Percentiles rank a stretch among this genome's conserved stretches.
phyloP scores from a whole-genome alignment of 805 yeast species.

The Candida piceae region DNA sequence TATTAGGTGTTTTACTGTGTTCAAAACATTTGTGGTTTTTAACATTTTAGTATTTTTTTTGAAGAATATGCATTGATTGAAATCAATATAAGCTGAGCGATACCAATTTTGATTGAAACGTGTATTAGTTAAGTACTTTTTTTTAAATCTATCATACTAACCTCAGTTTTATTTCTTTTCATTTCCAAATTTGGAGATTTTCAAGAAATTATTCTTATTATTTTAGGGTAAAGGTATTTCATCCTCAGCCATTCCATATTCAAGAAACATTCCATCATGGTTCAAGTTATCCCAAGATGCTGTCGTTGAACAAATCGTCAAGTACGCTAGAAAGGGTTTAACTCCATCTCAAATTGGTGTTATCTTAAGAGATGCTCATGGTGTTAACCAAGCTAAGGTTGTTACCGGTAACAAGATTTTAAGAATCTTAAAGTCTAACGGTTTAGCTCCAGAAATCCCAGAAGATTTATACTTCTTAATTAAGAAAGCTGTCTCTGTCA shows the following conservation, averaged over 20 bases:
- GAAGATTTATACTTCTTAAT: conserved; percentile 99
- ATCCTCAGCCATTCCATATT: conserved; percentile 98
- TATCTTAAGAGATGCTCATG: conserved; percentile 98
- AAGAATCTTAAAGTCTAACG: conserved; percentile 98
- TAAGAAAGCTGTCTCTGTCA: conserved; percentile 99
- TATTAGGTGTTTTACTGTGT: too few species aligned
- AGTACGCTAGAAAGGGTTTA: conserved; percentile 99
- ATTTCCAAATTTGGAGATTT: too few species aligned
- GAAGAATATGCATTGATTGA: background rate
- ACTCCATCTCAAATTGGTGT: conserved; percentile 99
- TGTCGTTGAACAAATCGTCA: conserved; percentile 96
- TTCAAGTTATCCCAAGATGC: conserved; percentile 94
- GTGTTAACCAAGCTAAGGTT: conserved; percentile 96
- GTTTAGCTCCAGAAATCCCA: conserved; percentile 99
- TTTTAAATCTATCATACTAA: conserved; percentile 35
- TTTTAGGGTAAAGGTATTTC: conserved; percentile 97
- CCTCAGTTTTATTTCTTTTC: conserved; percentile 21
- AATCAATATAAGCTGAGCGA: conserved; percentile 36
- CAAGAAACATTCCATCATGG: conserved; percentile 99
- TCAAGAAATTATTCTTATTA: too few species aligned
- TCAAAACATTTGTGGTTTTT: background rate
- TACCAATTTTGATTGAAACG: conserved; percentile 41
- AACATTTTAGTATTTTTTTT: background rate
- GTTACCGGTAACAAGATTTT: conserved; percentile 99
- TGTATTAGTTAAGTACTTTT: conserved; percentile 28